Evolutionary conservation across 345 rosid genomes (phyloP).

Genomic region (Gossypium thurberi): DNA sequence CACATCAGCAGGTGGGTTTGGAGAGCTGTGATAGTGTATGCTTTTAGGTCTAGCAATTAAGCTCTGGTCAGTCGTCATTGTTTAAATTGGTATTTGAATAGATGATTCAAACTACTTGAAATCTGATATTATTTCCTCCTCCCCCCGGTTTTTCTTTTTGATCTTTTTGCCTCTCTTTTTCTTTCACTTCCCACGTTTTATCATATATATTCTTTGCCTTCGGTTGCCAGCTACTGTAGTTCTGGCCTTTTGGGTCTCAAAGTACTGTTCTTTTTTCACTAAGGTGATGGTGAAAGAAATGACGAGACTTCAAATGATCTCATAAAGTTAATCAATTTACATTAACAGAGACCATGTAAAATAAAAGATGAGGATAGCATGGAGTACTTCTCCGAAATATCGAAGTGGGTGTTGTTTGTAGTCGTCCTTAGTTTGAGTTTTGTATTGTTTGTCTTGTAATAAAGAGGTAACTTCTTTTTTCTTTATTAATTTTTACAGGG

Average conservation of each 20-base stretch:
- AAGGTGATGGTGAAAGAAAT: slow-evolving; percentile 2
- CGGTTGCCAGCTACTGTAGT: background rate
- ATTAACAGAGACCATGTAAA: background rate
- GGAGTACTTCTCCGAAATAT: slow-evolving; percentile 10
- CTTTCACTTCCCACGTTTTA: background rate
- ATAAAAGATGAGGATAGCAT: background rate
- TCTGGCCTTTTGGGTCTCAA: background rate
- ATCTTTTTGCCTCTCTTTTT: background rate
- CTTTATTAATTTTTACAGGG: slow-evolving; percentile 8
- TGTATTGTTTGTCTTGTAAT: slow-evolving; percentile 5
- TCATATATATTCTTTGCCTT: slow-evolving; percentile 9
- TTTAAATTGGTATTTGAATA: slow-evolving; percentile 13
- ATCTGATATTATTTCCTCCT: background rate
- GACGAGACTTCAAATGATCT: slow-evolving; percentile 11
- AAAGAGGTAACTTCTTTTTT: background rate
- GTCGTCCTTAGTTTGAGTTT: slow-evolving; percentile 5
- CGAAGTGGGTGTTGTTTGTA: slow-evolving; percentile 12
- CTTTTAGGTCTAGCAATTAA: slow-evolving; percentile 45
- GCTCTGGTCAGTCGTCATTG: slow-evolving; percentile 54
- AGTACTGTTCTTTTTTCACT: background rate
- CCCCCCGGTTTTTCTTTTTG: background rate
- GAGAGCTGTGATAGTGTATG: slow-evolving; percentile 33
- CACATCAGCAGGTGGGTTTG: slow-evolving; percentile 89
- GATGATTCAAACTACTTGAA: slow-evolving; percentile 1
- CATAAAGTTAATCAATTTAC: background rate